Evolutionary conservation across 306 rosid species (phyloP).

Genomic region (Vigna radiata): DNA sequence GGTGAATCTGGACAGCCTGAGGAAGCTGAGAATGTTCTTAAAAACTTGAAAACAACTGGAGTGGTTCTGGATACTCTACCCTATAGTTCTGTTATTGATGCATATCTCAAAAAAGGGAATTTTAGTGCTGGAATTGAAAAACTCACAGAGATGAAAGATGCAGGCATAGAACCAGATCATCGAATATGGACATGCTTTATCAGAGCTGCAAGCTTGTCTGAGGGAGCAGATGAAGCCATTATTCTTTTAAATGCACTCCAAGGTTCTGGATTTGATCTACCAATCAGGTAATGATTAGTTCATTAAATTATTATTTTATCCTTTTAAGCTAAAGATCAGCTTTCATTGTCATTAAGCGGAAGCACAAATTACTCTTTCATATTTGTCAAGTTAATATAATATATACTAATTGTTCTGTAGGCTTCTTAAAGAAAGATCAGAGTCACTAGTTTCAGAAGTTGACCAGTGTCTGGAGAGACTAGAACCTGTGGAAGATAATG

Average conservation of each 20-base stretch:
- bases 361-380: constrained; percentile 1
- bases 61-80: constrained; percentile 74
- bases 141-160: constrained; percentile 74
- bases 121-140: constrained; percentile 67
- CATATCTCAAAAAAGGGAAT: constrained; percentile 81
- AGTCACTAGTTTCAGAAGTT: constrained; percentile 69
- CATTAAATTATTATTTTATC: background rate
- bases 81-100: constrained; percentile 85
- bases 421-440: constrained; percentile 82
- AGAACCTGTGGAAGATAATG: constrained; percentile 77
- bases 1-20: constrained; percentile 86
- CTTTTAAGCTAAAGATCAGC: background rate
- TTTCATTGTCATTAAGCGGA: constrained; percentile 17
- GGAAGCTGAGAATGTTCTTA: constrained; percentile 89
- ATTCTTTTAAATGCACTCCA: constrained; percentile 71
- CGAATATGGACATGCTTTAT: constrained; percentile 97
- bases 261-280: constrained; percentile 76
- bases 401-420: constrained; percentile 51
- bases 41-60: constrained; percentile 73
- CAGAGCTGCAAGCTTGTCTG: constrained; percentile 87
- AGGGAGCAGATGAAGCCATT: constrained; percentile 59
- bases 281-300: constrained; percentile 68
- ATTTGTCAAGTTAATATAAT: constrained; percentile 21
- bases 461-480: constrained; percentile 70
- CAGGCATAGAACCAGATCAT: constrained; percentile 77